These are phyloP conservation scores for Euphorbia tirucalli DNA, from an alignment of 345 rosid species.

Conservation along the genomic window DNA sequence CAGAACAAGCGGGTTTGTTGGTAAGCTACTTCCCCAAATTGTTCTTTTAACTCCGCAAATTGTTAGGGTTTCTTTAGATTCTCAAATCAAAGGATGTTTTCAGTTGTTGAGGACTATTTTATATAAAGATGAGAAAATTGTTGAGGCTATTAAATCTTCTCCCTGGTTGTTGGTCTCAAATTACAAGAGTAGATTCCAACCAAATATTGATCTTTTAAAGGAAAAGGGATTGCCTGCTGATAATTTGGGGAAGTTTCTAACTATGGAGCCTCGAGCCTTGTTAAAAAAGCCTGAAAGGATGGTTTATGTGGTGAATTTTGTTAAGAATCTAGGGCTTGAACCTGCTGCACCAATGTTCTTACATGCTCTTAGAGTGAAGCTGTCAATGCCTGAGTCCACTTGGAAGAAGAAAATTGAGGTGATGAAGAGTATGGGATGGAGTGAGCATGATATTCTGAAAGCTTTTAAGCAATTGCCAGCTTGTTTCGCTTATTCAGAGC, in stretches of 20 bases:
- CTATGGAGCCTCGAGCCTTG: slow-evolving; percentile 12
- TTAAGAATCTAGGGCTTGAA: slow-evolving; percentile 21
- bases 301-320: slow-evolving; percentile 11
- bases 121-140: slow-evolving; percentile 9
- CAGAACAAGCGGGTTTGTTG: slow-evolving; percentile 14
- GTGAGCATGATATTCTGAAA: slow-evolving; percentile 21
- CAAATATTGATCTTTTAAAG: slow-evolving; percentile 21
- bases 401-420: slow-evolving; percentile 27
- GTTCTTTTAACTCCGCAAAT: slow-evolving; percentile 15
- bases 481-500: slow-evolving; percentile 18
- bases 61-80: slow-evolving; percentile 11
- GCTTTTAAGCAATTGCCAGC: slow-evolving; percentile 17
- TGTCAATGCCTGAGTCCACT: slow-evolving; percentile 8
- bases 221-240: slow-evolving; percentile 18
- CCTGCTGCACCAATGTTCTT: slow-evolving; percentile 16
- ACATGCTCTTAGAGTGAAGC: slow-evolving; percentile 18
- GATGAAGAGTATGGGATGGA: slow-evolving; percentile 32
- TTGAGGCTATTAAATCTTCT: slow-evolving; percentile 14
- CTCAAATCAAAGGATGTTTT: slow-evolving; percentile 21
- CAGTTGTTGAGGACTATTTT: slow-evolving; percentile 14
- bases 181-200: slow-evolving; percentile 12
- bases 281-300: slow-evolving; percentile 9
- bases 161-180: slow-evolving; percentile 12
- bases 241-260: slow-evolving; percentile 2
- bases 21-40: slow-evolving; percentile 16